These are phyloP conservation scores for Lathyrus oleraceus DNA, from an alignment of 306 rosid species.

Conservation along the genomic window DNA sequence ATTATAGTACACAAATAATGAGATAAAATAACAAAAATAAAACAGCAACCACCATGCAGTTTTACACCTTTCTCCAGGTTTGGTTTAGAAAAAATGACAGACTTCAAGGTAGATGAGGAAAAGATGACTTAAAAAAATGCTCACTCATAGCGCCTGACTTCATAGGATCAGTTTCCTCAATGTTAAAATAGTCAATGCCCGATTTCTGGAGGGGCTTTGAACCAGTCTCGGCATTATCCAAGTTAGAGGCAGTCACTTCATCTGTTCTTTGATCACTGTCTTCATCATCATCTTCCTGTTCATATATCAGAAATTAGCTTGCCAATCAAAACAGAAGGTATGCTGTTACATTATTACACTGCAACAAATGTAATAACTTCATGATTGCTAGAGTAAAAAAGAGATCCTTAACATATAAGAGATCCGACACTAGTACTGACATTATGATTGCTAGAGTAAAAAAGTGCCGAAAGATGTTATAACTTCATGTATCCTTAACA, in stretches of 20 bases:
- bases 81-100: slow-evolving; percentile 10
- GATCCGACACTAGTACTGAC: neutral
- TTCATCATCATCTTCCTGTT: slow-evolving; percentile 56
- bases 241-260: slow-evolving; percentile 33
- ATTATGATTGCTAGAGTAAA: neutral
- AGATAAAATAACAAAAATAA: neutral
- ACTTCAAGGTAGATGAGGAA: slow-evolving; percentile 19
- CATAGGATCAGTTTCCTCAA: slow-evolving; percentile 69
- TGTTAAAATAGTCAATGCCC: slow-evolving; percentile 71
- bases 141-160: slow-evolving; percentile 84
- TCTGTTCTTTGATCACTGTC: slow-evolving; percentile 48
- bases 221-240: slow-evolving; percentile 38
- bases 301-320: slow-evolving; percentile 25
- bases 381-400: neutral
- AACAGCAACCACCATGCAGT: neutral
- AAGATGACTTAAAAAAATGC: slow-evolving; percentile 32
- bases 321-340: slow-evolving; percentile 30
- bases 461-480: neutral
- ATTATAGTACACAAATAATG: neutral
- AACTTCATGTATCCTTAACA: neutral
- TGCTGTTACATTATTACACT: neutral
- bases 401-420: neutral
- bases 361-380: neutral
- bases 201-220: slow-evolving; percentile 44
- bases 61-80: slow-evolving; percentile 17